These are phyloP conservation scores for Fraxinus baroniana DNA, from an alignment of 305 asterid genomes.

Conservation along the genomic window DNA sequence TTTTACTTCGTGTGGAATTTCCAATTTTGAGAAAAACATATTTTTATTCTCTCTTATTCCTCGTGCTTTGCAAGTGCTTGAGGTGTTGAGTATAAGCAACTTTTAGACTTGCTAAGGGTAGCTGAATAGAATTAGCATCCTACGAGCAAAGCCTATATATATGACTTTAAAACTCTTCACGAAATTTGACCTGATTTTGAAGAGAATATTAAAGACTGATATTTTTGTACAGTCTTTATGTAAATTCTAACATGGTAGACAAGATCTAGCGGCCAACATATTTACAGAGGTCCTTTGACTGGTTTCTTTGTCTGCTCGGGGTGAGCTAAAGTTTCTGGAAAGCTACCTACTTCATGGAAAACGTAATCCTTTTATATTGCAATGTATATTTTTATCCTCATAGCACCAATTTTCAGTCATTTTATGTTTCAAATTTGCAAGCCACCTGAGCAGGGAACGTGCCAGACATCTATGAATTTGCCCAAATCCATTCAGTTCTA, in stretches of 20 bases:
- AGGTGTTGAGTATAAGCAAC: not conserved
- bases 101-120: not conserved
- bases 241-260: conserved; percentile 27
- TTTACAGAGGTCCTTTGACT: conserved; percentile 24
- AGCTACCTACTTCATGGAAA: conserved; percentile 13
- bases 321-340: conserved; percentile 13
- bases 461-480: not conserved
- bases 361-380: not conserved
- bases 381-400: not conserved
- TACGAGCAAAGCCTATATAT: conserved; percentile 7
- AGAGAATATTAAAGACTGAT: conserved; percentile 16
- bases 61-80: not conserved
- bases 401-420: not conserved
- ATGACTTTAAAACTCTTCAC: not conserved
- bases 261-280: conserved; percentile 31
- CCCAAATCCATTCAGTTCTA: not conserved
- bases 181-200: not conserved
- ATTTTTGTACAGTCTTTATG: conserved; percentile 4
- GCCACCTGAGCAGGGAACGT: not conserved
- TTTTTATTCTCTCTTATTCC: conserved; percentile 9
- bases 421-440: not conserved
- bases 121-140: conserved; percentile 20
- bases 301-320: conserved; percentile 26
- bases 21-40: conserved; percentile 20
- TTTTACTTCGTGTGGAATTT: conserved; percentile 26